Percentiles rank a stretch among this genome's conserved stretches.
phyloP scores from a whole-genome alignment of 139 green algal species.

The Diplosphaera chodatii region DNA sequence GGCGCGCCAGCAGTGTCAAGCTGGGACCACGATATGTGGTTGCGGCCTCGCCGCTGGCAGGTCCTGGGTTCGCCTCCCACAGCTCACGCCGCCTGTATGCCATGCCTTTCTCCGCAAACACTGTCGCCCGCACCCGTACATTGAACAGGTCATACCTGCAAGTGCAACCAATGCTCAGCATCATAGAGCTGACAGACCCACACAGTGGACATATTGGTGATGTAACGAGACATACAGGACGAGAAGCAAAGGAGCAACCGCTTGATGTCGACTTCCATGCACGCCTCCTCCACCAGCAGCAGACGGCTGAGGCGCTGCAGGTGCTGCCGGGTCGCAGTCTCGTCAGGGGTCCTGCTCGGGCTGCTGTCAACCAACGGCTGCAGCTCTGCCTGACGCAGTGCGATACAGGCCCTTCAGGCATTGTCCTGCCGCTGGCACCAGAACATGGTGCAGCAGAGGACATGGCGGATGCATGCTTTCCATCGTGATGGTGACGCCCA shows the following conservation, averaged over 20 bases:
- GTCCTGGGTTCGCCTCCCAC: neutral
- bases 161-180: too few relatives aligned
- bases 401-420: too few relatives aligned
- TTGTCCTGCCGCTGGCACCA: too few relatives aligned
- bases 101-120: neutral
- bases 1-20: neutral
- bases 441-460: too few relatives aligned
- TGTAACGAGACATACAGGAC: too few relatives aligned
- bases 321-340: neutral
- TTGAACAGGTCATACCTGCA: slow-evolving; percentile 29
- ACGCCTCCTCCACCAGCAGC: slow-evolving; percentile 31
- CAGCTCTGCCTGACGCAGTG: neutral
- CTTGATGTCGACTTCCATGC: slow-evolving; percentile 26
- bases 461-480: too few relatives aligned
- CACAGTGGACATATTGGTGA: too few relatives aligned
- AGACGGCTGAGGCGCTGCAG: slow-evolving; percentile 12
- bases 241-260: neutral
- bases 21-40: slow-evolving; percentile 3
- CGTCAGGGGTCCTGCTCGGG: too few relatives aligned
- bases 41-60: neutral
- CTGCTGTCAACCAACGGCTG: neutral
- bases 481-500: too few relatives aligned
- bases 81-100: neutral
- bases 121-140: slow-evolving; percentile 6
- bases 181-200: too few relatives aligned